Conservation (phyloP, 306 rosid genomes). For the Malus domestica region DNA sequence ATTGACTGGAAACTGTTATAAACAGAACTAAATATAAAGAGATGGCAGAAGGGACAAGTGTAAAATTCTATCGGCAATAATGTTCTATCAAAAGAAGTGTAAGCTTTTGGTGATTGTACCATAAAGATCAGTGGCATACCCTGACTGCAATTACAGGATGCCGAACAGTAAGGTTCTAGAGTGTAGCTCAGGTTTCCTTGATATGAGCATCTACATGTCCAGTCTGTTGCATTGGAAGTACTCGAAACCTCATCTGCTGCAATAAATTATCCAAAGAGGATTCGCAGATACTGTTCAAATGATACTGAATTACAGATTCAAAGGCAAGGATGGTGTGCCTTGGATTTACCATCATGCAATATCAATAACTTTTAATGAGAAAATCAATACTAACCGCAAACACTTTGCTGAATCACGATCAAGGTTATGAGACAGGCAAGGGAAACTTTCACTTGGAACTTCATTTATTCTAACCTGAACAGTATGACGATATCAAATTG, state of each 20-base stretch:
- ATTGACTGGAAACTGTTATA: neutral
- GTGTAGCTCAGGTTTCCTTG: conserved; percentile 40
- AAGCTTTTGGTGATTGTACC: conserved; percentile 18
- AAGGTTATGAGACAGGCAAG: conserved; percentile 46
- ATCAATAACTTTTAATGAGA: neutral
- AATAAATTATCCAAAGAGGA: conserved; percentile 18
- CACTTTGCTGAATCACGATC: conserved; percentile 50
- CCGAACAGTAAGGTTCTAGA: conserved; percentile 61
- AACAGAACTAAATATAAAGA: neutral
- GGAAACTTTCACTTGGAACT: conserved; percentile 40
- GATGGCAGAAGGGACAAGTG: neutral
- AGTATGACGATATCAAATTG: neutral
- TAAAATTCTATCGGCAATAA: neutral
- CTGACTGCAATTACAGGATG: conserved; percentile 73
- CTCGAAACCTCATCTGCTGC: conserved; percentile 44
- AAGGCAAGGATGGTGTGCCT: neutral
- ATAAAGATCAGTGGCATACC: conserved; percentile 46
- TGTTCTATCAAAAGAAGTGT: neutral
- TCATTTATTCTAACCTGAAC: conserved; percentile 55
- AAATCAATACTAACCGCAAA: conserved; percentile 57
- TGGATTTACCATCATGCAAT: neutral
- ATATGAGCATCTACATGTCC: conserved; percentile 66
- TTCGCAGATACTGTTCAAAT: neutral
- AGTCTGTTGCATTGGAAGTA: conserved; percentile 41
- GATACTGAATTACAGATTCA: neutral